These are phyloP conservation scores for Penicillium taxi DNA, from an alignment of 495 filamentous ascomycete species.

Conservation along the genomic window DNA sequence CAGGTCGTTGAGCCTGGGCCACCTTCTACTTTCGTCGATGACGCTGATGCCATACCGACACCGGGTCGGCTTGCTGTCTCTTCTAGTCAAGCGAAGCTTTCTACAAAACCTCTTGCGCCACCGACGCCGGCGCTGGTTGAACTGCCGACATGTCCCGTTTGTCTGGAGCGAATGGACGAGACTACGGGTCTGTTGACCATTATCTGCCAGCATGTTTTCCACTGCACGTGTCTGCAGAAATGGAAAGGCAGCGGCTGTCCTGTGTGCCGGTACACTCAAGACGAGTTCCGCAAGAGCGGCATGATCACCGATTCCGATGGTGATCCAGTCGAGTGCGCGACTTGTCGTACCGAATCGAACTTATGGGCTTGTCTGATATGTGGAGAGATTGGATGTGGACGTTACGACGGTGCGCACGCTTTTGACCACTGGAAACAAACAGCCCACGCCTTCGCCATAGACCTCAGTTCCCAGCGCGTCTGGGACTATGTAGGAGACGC, in stretches of 20 bases:
- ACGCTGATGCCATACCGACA: too few relatives aligned
- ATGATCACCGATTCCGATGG: constrained; percentile 25
- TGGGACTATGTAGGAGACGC: constrained; percentile 96
- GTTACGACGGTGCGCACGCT: constrained; percentile 89
- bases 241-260: constrained; percentile 93
- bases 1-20: constrained; percentile 27
- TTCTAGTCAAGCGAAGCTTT: constrained; percentile 43
- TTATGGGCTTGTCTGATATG: constrained; percentile 95
- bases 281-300: constrained; percentile 34
- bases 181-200: constrained; percentile 92
- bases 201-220: constrained; percentile 95
- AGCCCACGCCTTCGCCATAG: constrained; percentile 83
- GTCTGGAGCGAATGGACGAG: constrained; percentile 96
- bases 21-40: constrained; percentile 12
- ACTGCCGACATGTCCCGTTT: constrained; percentile 92
- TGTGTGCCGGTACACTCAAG: constrained; percentile 83
- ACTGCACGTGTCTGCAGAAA: constrained; percentile 92
- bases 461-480: constrained; percentile 84
- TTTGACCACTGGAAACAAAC: constrained; percentile 90
- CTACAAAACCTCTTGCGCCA: constrained; percentile 77
- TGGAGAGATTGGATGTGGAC: constrained; percentile 84
- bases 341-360: constrained; percentile 69
- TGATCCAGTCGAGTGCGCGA: constrained; percentile 51
- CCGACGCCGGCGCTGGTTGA: constrained; percentile 86
- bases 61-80: constrained; percentile 36